phyloP scores from a whole-genome alignment of 1,284 basidiomycete genomes.

The Leucoagaricus sp. region DNA sequence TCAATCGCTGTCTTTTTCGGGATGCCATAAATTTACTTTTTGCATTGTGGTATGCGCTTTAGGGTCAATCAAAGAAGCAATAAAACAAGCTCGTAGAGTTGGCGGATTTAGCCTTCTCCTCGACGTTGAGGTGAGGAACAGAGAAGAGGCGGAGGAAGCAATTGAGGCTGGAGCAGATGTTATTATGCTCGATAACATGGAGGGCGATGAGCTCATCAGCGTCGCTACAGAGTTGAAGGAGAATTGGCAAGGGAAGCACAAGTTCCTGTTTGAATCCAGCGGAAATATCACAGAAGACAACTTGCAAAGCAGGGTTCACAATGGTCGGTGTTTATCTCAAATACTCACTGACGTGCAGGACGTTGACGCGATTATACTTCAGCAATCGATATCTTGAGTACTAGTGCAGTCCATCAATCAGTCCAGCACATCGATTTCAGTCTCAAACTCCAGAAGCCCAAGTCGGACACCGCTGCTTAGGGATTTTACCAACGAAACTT shows the following conservation, averaged over 20 bases:
- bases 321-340: conserved; percentile 50
- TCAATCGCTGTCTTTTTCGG: background rate
- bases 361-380: background rate
- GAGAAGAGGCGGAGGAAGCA: conserved; percentile 93
- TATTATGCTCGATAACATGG: conserved; percentile 97
- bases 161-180: conserved; percentile 97
- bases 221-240: conserved; percentile 75
- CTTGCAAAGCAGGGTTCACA: conserved; percentile 71
- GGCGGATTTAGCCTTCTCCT: conserved; percentile 93
- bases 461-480: conserved; percentile 16
- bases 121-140: conserved; percentile 91
- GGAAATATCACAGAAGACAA: conserved; percentile 91
- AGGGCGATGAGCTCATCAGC: conserved; percentile 69
- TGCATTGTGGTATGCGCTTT: background rate
- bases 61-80: conserved; percentile 91
- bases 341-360: background rate
- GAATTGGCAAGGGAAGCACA: conserved; percentile 76
- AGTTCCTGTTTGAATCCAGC: conserved; percentile 89
- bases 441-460: conserved; percentile 84
- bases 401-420: conserved; percentile 90
- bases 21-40: conserved; percentile 3
- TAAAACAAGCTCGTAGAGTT: conserved; percentile 82
- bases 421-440: conserved; percentile 93
- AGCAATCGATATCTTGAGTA: conserved; percentile 95
- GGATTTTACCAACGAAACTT: background rate